Base-by-base conservation (phyloP, 495 filamentous ascomycete genomes). In the Xylaria bambusicola region DNA sequence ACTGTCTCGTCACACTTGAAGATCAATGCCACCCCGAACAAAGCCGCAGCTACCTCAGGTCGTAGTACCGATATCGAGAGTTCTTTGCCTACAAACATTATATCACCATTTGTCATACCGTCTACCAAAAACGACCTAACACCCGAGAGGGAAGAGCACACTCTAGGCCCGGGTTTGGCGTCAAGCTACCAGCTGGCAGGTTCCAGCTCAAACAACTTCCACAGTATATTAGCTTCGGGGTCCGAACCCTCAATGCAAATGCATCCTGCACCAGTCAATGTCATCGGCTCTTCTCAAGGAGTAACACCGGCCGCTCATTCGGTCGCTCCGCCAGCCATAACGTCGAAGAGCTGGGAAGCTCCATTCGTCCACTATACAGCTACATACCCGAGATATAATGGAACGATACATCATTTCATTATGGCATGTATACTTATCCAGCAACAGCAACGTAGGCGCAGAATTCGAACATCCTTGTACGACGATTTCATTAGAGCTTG, bases 401-500 rank as follows among this genome's bases (percentile, higher is more conserved):
- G 85, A 3, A 80, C 73, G 18, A 72, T 80, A 9, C 56, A 50
- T 0, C 76, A 83, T 58, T 91, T 91, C 49, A 63, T 80, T 1
- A 70, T 76, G 13, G 73, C 82, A 0, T 83, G 87, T 53, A 70
- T 75, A 9, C 83, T 80, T 52, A 71, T 92, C 9, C 72, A 80
- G 23, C 66, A 72, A 21, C 73, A 65, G 21, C 41, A 60, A 6
- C 50, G 56, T 24, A 64, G 54, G 6, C 50, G 56, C 29, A 64
- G 54, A 31, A 66, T 71, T 44, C 61, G 68, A 17, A 68, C 68
- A 5, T 68, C 66, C 10, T 59, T 88, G 0, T 91, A 84, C 70
- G 88, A 92, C 66, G 88, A 92, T 56, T 88, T 88, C 63, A 76
- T 91, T 52, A 72, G 79, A 13, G 74, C 77, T 3, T 78, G 77